Percentiles rank a stretch among this genome's conserved stretches.
Evolutionary conservation across 2,329 filamentous ascomycete genomes (phyloP).

Genomic region (Colletotrichum gigasporum): DNA sequence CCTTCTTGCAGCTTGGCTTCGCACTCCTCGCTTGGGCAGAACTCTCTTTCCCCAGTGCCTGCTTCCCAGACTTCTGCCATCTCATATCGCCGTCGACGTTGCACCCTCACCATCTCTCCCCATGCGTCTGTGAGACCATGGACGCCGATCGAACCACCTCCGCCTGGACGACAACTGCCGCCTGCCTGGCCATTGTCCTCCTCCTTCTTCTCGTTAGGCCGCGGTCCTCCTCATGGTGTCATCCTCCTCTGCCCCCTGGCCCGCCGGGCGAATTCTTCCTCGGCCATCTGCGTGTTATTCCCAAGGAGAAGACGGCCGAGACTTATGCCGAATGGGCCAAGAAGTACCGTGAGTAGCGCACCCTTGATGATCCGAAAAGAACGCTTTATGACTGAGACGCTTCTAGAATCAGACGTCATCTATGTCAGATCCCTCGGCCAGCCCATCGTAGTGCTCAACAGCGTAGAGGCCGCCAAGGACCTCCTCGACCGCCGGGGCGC

Average conservation of each 20-base stretch:
- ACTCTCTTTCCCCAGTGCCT: background rate
- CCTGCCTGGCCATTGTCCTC: conserved; percentile 13
- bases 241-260: conserved; percentile 30
- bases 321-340: conserved; percentile 32
- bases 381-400: background rate
- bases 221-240: conserved; percentile 14
- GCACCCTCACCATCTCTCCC: background rate
- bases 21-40: background rate
- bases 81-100: background rate
- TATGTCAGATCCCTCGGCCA: conserved; percentile 43
- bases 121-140: background rate
- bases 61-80: background rate
- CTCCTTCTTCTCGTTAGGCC: conserved; percentile 8
- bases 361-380: too few species aligned
- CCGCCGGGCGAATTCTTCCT: conserved; percentile 41
- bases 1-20: background rate
- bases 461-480: conserved; percentile 50
- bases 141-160: background rate
- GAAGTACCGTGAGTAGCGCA: conserved; percentile 62
- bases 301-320: conserved; percentile 27
- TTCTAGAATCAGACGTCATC: conserved; percentile 40
- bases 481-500: conserved; percentile 54
- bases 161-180: conserved; percentile 8
- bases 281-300: conserved; percentile 49
- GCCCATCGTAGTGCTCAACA: conserved; percentile 53